Base-by-base conservation (phyloP, 2,329 filamentous ascomycete genomes). In the Alternaria conjuncta region DNA sequence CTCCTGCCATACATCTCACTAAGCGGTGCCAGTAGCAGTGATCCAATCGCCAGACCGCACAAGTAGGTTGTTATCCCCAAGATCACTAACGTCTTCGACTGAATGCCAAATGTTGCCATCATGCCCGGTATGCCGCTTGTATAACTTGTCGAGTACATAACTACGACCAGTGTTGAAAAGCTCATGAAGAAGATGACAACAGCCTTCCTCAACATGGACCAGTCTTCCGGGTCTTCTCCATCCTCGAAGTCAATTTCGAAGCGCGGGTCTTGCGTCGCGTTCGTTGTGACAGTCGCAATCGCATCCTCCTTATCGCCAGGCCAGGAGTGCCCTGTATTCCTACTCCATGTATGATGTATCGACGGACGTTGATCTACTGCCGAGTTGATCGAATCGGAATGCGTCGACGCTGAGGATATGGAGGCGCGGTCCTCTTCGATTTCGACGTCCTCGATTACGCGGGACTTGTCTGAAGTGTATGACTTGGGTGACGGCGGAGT, bases 61-160 rank as follows among this genome's bases (percentile, higher is more conserved):
- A 96, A 84, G 74, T 96, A 96, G 0, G 90, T 90, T 0, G 93
- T 96, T 47, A 96, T 83, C 6, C 93, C 93, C 3, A 96, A 82
- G 0, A 92, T 92, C 1, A 90, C 86, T n/a, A 90, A 78, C 0
- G 87, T 88, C 32, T 87, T 84, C 13, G 82, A 85, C 7, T 82
- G 75, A 18, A 88, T 83, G 41, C 84, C 80, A 69, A 93, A 95
- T 55, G 92, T 89, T 13, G 84, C 77, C 72, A 88, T 87, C 78
- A 96, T 87, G 0, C 91, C 89, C 0, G 87, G 86, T 32, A 92
- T 87, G 3, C 89, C 90, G 1, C 89, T 87, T 1, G 92, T 93
- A 76, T 96, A 96, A 55, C 88, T 90, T 0, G 93, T 96, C 50
- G 90, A 93, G 75, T 94, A 85, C 84, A 87, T 83, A 25, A 84